Evolutionary conservation across 495 filamentous ascomycete species (phyloP).

Genomic region (Penicillium herquei): DNA sequence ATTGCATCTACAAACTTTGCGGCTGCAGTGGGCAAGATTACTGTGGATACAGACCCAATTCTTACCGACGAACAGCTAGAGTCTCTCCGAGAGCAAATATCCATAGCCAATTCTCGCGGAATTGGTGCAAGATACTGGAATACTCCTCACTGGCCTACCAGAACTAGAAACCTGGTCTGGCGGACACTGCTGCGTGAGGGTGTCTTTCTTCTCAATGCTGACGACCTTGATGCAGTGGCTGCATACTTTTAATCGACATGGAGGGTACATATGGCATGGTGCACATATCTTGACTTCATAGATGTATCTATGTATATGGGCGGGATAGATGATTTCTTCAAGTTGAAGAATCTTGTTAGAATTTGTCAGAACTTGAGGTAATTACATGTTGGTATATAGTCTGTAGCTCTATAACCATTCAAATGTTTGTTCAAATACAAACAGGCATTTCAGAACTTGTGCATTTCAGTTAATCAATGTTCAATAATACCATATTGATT

Average conservation of each 20-base stretch:
- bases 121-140: slow-evolving; percentile 74
- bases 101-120: slow-evolving; percentile 58
- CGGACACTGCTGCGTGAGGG: slow-evolving; percentile 63
- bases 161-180: slow-evolving; percentile 69
- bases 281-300: not conserved
- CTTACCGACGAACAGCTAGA: slow-evolving; percentile 52
- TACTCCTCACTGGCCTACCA: slow-evolving; percentile 63
- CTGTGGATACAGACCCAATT: slow-evolving; percentile 24
- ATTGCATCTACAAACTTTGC: slow-evolving; percentile 50
- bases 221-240: slow-evolving; percentile 64
- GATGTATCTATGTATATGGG: too few relatives aligned
- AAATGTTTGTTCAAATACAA: too few relatives aligned
- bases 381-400: not conserved
- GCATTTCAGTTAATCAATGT: not conserved
- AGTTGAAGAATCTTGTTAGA: too few relatives aligned
- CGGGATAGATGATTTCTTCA: too few relatives aligned
- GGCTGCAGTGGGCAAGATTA: slow-evolving; percentile 40
- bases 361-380: too few relatives aligned
- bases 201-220: slow-evolving; percentile 71
- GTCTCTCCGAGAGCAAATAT: slow-evolving; percentile 58
- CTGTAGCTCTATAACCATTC: not conserved
- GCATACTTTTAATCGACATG: slow-evolving; percentile 28
- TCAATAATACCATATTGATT: not conserved
- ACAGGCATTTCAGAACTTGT: too few relatives aligned
- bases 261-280: not conserved